A percentile compares a stretch with the other conserved stretches of the same genome.
phyloP scores from a whole-genome alignment of 1,284 basidiomycete genomes.

The Puccinia hordei region DNA sequence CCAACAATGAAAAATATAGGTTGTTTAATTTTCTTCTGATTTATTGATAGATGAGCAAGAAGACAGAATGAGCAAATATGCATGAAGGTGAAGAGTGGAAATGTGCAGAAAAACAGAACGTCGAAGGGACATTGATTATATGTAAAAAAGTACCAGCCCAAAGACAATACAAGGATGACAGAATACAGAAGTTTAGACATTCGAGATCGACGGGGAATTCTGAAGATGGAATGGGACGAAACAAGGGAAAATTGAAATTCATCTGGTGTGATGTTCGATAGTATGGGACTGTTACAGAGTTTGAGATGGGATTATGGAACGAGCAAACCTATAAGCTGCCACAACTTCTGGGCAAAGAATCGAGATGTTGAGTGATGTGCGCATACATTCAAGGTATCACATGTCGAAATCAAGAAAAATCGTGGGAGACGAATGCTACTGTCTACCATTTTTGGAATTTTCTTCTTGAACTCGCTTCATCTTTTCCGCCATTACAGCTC shows the following conservation, averaged over 20 bases:
- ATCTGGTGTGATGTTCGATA: too few relatives aligned
- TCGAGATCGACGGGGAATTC: too few relatives aligned
- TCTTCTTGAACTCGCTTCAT: constrained; percentile 26
- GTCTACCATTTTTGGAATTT: constrained; percentile 8
- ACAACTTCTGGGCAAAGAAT: not conserved
- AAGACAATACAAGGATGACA: too few relatives aligned
- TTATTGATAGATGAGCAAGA: not conserved
- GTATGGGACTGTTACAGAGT: not conserved
- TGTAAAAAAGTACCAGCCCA: too few relatives aligned
- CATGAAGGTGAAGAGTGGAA: not conserved
- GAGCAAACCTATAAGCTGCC: not conserved
- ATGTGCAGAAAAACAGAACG: not conserved
- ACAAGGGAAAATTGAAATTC: too few relatives aligned
- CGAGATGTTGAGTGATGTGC: not conserved
- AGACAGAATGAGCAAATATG: not conserved
- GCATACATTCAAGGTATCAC: not conserved
- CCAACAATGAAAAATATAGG: too few relatives aligned
- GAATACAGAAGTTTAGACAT: too few relatives aligned
- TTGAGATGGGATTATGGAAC: not conserved
- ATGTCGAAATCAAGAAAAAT: not conserved
- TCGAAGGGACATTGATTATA: too few relatives aligned
- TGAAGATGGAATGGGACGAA: too few relatives aligned
- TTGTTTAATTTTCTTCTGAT: too few relatives aligned
- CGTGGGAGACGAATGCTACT: not conserved
- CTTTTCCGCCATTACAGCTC: constrained; percentile 24